Base-by-base conservation (phyloP, 116 monocot species). In the Phalaenopsis hybrid region DNA sequence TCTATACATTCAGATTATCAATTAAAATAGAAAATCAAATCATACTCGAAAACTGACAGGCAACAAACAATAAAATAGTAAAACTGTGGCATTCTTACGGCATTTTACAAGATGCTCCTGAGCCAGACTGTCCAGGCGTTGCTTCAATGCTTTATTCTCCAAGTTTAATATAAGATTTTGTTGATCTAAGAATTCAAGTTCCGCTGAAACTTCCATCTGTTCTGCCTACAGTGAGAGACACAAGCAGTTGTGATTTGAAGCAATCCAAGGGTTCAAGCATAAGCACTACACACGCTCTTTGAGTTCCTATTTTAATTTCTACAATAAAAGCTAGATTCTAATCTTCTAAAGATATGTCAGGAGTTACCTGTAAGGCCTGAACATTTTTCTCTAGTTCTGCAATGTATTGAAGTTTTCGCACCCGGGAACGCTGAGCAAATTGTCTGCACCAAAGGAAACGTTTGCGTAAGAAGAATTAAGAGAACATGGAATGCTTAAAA, bases 101-200 rank as follows among this genome's bases (percentile, higher is more conserved):
- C 81, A 81, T 87, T 95, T 95, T 57, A 95, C 79, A 73, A 89
- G 88, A 17, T 92, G 91, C 80, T 92, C 92, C 80, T 95, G 91
- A 41, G 87, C 85, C 68, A 95, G 59, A 82, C 84, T 91, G 34
- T 95, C 95, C 16, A 95, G 58, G 37, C 92, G 79, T 73, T 92
- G 91, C 78, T 92, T 92, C 59, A 95, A 82, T 67, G 92, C 81
- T 80, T 95, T 91, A 82, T 95, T 95, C 83, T 95, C 95, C 79
- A 95, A 86, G 80, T 85, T 89, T 65, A 95, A 70, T 55, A 95
- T 91, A 74, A 95, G 78, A 82, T 91, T 95, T 59, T 95, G 95
- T 76, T 88, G 88, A 77, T 87, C 91, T 23, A 91, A 69, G 84
- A 96, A 93, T 55, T 93, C 89, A 59, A 96, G 74, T 82, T 96